Evolutionary conservation across 179 eudicot species (phyloP), one percentile per base, ranked within the genome.

Genomic region (Silene vulgaris): DNA sequence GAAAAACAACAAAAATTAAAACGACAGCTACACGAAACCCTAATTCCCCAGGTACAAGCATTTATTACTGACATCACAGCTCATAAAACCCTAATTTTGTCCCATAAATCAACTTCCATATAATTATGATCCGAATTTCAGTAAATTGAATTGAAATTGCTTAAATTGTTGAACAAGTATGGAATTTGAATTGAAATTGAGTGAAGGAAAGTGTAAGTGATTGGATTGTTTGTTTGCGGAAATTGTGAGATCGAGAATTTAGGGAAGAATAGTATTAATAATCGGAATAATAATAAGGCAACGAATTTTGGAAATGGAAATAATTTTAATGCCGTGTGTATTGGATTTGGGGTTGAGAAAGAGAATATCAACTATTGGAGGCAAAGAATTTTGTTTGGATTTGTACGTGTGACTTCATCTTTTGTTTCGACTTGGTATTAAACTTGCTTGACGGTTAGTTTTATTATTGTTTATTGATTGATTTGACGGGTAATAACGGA

Each of bases 31-130:
- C 76, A 72, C 75, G 74, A 79, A 93, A 87, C 87, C 90, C 91
- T 85, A 93, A 85, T 88, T 88, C 89, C 82, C 84, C 83, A 76
- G 80, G 80, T 59, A 85, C 52, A 73, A 84, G 89, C 97, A 91
- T 91, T 86, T 87, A 91, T 64, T 20, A 74, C 40, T 72, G 81
- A 79, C 86, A 77, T 69, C 84, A 83, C 77, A 77, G 66, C 77
- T 84, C 79, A 65, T 69, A 40, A 78, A 89, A 78, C 79, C 84
- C 86, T 81, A 71, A 80, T 45, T 66, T 63, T 63, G 16, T 16
- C 32, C 56, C 69, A 29, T 56, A 9, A 66, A 19, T 56, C 59
- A 45, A 9, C 52, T 35, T 29, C 26, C 43, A 66, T 20, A 69
- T 0, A 45, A 19, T 6, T 62, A 7, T 30, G 56, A 65, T 29